These are phyloP conservation scores for Sporobolomyces roseus DNA, from an alignment of 768 basidiomycete species.

Conservation along the genomic window DNA sequence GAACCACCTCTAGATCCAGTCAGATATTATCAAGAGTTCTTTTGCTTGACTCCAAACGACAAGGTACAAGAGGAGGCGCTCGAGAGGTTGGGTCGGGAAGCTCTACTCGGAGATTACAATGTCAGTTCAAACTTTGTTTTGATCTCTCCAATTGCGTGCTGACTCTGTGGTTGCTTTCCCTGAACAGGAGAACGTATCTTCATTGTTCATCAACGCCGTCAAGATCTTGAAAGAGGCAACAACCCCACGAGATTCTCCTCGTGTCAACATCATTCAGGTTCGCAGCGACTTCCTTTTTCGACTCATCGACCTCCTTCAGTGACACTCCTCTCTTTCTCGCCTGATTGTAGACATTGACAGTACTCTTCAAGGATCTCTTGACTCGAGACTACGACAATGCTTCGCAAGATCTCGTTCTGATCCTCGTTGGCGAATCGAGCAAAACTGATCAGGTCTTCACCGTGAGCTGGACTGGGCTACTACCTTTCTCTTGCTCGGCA, in stretches of 20 bases:
- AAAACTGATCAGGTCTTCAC: slow-evolving; percentile 35
- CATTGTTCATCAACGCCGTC: slow-evolving; percentile 38
- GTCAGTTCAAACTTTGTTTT: too few species aligned
- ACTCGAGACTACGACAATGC: slow-evolving; percentile 23
- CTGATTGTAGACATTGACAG: slow-evolving; percentile 31
- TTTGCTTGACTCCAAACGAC: slow-evolving; percentile 19
- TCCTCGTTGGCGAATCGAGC: slow-evolving; percentile 37
- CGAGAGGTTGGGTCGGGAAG: neutral
- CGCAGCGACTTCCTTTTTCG: too few species aligned
- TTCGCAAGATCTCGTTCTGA: slow-evolving; percentile 23
- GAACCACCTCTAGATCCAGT: neutral
- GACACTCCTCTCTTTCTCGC: slow-evolving; percentile 28
- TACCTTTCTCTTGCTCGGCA: too few species aligned
- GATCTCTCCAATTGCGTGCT: too few species aligned
- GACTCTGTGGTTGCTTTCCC: neutral
- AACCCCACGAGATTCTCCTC: too few species aligned
- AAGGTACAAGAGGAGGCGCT: neutral
- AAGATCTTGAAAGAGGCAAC: too few species aligned
- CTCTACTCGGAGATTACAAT: slow-evolving; percentile 18
- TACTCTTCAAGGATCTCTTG: slow-evolving; percentile 29
- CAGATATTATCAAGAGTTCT: slow-evolving; percentile 35
- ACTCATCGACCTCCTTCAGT: too few species aligned
- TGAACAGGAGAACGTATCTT: slow-evolving; percentile 41
- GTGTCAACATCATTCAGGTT: too few species aligned
- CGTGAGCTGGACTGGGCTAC: neutral